These are phyloP conservation scores for Xylaria sp. DNA, from an alignment of 2,329 filamentous ascomycete species.

Conservation along the genomic window DNA sequence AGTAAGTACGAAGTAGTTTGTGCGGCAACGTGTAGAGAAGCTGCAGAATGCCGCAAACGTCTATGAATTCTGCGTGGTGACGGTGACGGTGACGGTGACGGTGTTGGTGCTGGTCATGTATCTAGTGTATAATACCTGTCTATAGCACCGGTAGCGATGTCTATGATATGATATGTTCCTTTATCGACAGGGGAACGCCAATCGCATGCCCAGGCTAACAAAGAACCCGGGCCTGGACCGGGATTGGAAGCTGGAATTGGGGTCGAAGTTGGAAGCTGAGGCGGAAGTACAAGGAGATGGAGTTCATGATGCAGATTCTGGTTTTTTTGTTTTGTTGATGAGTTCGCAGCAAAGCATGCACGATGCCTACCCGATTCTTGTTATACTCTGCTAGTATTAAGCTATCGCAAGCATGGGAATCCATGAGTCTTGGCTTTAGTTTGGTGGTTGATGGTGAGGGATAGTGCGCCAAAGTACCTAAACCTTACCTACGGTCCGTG, in stretches of 20 bases:
- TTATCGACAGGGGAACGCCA: not conserved
- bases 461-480: not conserved
- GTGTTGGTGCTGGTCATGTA: not conserved
- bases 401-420: slow-evolving; percentile 6
- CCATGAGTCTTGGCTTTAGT: not conserved
- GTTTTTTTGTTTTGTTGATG: not conserved
- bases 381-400: not conserved
- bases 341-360: slow-evolving; percentile 13
- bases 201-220: not conserved
- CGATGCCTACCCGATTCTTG: not conserved
- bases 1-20: not conserved
- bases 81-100: not conserved
- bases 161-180: too few relatives aligned
- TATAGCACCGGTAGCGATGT: too few relatives aligned
- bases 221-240: not conserved
- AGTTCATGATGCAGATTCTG: slow-evolving; percentile 21
- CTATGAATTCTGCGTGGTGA: slow-evolving; percentile 13
- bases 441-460: not conserved
- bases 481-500: not conserved
- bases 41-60: not conserved
- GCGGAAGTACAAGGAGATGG: not conserved
- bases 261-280: not conserved
- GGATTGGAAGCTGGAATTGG: not conserved
- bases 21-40: slow-evolving; percentile 11
- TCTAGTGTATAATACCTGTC: too few relatives aligned